Conservation (phyloP, 2,329 filamentous ascomycete genomes). For the Colletotrichum lini region DNA sequence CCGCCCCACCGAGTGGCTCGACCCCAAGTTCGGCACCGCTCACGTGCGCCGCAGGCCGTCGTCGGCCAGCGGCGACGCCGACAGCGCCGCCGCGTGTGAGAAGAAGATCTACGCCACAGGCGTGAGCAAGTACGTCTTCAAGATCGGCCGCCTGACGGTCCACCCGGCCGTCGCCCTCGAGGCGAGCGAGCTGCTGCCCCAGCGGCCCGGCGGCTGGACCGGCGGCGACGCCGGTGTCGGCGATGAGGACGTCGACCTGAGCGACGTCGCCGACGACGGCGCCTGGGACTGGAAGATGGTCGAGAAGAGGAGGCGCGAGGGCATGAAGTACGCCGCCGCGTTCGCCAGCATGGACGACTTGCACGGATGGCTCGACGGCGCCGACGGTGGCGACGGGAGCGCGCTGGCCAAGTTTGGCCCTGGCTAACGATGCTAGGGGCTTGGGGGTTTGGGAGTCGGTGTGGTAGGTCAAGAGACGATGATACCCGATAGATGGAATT, state of each 20-base stretch:
- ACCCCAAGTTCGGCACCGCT: conserved; percentile 59
- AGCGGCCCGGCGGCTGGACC: conserved; percentile 77
- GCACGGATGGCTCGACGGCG: conserved; percentile 67
- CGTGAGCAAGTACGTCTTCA: conserved; percentile 86
- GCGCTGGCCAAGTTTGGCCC: conserved; percentile 65
- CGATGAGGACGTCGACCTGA: conserved; percentile 55
- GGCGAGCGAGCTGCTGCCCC: conserved; percentile 81
- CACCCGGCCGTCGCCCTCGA: conserved; percentile 83
- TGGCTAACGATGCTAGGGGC: conserved; percentile 47
- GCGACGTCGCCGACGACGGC: conserved; percentile 52
- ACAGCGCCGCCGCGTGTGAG: conserved; percentile 66
- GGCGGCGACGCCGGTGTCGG: conserved; percentile 60
- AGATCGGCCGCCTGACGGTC: conserved; percentile 85
- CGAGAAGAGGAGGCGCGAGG: conserved; percentile 68
- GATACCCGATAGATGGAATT: conserved; percentile 32
- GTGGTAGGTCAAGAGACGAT: not conserved
- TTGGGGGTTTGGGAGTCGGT: not conserved
- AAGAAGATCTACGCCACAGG: conserved; percentile 80
- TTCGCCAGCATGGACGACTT: conserved; percentile 71
- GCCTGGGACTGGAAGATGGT: conserved; percentile 73
- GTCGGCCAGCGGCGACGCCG: conserved; percentile 47
- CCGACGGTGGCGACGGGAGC: conserved; percentile 64
- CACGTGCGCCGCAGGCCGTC: conserved; percentile 33
- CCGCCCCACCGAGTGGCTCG: conserved; percentile 68
- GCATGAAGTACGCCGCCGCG: conserved; percentile 68